Percentiles rank a stretch among this genome's conserved stretches.
phyloP scores from a whole-genome alignment of 495 filamentous ascomycete genomes.

The Trichoderma asperelloides region DNA sequence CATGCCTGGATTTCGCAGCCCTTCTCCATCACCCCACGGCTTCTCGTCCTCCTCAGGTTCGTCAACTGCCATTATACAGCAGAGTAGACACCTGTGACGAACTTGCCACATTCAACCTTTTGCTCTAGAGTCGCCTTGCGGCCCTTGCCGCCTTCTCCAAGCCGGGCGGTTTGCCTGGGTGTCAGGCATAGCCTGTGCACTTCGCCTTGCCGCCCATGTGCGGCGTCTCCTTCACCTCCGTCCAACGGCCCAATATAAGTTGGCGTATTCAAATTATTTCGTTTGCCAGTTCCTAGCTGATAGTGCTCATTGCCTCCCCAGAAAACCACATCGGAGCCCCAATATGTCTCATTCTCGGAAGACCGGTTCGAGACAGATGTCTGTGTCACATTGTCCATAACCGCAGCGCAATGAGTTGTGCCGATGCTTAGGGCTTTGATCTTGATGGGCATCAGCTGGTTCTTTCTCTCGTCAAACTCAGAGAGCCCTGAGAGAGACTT shows the following conservation, averaged over 20 bases:
- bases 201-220: constrained; percentile 47
- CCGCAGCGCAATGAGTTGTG: constrained; percentile 66
- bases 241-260: constrained; percentile 72
- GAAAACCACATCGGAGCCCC: constrained; percentile 77
- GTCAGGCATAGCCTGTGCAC: constrained; percentile 76
- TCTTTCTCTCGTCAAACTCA: constrained; percentile 71
- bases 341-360: constrained; percentile 60
- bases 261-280: constrained; percentile 67
- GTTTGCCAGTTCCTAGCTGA: constrained; percentile 84
- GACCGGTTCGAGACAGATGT: constrained; percentile 37
- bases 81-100: constrained; percentile 74
- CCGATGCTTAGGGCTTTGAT: constrained; percentile 63
- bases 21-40: neutral
- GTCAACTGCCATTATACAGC: constrained; percentile 20
- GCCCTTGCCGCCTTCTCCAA: constrained; percentile 54
- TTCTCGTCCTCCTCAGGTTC: constrained; percentile 11
- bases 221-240: constrained; percentile 34
- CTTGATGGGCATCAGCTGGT: constrained; percentile 65
- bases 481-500: constrained; percentile 71
- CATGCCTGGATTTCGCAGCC: neutral
- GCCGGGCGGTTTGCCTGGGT: constrained; percentile 57
- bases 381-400: constrained; percentile 70
- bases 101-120: constrained; percentile 76
- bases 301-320: constrained; percentile 94
- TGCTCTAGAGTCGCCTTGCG: constrained; percentile 71